Evolutionary conservation across 2,329 filamentous ascomycete genomes (phyloP).

Genomic region (Neurospora sp.): DNA sequence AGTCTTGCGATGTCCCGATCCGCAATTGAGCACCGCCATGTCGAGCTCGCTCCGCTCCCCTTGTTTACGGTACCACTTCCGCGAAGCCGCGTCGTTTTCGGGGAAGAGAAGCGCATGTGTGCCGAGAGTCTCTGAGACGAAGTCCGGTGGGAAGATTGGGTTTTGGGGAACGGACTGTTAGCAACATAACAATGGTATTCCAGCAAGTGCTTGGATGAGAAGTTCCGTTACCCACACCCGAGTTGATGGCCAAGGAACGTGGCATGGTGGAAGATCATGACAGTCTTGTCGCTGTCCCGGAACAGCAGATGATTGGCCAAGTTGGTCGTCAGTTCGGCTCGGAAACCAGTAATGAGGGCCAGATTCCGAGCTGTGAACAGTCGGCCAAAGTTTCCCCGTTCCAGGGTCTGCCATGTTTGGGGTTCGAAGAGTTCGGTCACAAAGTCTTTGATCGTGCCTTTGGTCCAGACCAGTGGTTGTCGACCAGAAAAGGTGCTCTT

Average conservation of each 20-base stretch:
- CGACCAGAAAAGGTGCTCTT: not conserved
- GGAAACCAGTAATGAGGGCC: not conserved
- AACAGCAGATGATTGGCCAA: constrained; percentile 5
- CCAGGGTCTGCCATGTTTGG: not conserved
- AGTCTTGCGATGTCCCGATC: constrained; percentile 7
- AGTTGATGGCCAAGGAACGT: constrained; percentile 1
- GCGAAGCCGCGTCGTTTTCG: constrained; percentile 1
- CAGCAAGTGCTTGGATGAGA: not conserved
- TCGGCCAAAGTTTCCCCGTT: not conserved
- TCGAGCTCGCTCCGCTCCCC: not conserved
- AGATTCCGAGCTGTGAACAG: constrained; percentile 3
- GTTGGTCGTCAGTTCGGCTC: constrained; percentile 5
- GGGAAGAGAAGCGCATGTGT: constrained; percentile 2
- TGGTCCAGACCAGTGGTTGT: not conserved
- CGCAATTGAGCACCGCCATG: not conserved
- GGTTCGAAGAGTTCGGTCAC: not conserved
- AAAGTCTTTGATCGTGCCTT: not conserved
- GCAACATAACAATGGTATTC: not conserved
- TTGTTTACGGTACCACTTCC: not conserved
- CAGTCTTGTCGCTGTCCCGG: constrained; percentile 5
- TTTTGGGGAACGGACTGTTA: not conserved
- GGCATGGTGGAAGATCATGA: constrained; percentile 3
- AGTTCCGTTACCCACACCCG: not conserved
- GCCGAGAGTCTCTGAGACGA: constrained; percentile 2
- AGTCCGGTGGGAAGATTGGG: not conserved